Conservation (phyloP, 2,329 filamentous ascomycete genomes). For the Botrytis aclada region DNA sequence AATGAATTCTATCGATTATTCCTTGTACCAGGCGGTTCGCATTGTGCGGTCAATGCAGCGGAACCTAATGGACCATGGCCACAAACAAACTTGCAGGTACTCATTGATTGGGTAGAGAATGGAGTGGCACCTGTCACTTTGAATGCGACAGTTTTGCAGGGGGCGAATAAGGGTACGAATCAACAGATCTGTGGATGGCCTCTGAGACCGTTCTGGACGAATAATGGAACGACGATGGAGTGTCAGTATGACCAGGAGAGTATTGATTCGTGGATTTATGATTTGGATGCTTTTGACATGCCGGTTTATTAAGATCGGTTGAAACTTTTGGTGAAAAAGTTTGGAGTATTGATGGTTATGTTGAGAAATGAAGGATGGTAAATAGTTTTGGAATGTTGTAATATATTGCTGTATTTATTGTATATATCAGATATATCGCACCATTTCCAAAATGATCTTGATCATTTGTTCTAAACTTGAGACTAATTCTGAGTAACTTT, state of each 20-base stretch:
- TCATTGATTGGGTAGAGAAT: constrained; percentile 68
- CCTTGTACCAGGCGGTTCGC: constrained; percentile 51
- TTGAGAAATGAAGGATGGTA: neutral
- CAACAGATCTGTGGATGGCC: constrained; percentile 44
- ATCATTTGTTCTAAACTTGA: neutral
- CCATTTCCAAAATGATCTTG: neutral
- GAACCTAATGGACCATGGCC: constrained; percentile 39
- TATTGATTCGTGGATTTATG: constrained; percentile 37
- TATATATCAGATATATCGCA: neutral
- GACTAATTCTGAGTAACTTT: neutral
- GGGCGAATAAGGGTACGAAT: constrained; percentile 37
- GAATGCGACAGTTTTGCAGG: constrained; percentile 41
- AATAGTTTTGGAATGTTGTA: neutral
- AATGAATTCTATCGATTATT: constrained; percentile 54
- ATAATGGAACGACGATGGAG: constrained; percentile 29
- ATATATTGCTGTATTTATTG: neutral
- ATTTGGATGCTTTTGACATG: constrained; percentile 27
- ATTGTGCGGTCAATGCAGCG: constrained; percentile 47
- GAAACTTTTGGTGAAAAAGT: neutral
- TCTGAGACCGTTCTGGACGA: constrained; percentile 36
- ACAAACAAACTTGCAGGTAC: constrained; percentile 64
- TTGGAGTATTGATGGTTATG: neutral
- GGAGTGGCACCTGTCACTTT: constrained; percentile 41
- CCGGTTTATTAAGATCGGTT: constrained; percentile 22
- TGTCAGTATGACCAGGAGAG: constrained; percentile 34